Conservation (phyloP, 1,284 basidiomycete species). For the Austroboletus sp. region DNA sequence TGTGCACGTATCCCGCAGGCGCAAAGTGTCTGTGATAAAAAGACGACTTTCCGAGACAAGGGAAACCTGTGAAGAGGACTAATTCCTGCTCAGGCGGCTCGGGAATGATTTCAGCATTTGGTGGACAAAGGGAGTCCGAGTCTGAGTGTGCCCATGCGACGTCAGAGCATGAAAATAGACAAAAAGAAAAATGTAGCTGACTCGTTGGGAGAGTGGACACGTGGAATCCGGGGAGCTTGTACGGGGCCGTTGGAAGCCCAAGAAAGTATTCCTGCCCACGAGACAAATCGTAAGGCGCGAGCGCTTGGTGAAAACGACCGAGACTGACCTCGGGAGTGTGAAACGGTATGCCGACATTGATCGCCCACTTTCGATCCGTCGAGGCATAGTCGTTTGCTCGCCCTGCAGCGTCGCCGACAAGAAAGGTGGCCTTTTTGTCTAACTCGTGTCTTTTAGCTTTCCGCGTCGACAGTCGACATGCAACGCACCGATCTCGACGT, state of each 20-base stretch:
- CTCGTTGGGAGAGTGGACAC: conserved; percentile 45
- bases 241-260: conserved; percentile 40
- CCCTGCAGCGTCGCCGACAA: conserved; percentile 88
- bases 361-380: conserved; percentile 81
- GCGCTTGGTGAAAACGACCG: background rate
- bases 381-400: conserved; percentile 66
- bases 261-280: conserved; percentile 71
- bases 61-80: conserved; percentile 83
- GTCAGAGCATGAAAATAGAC: conserved; percentile 3
- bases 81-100: conserved; percentile 39
- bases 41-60: conserved; percentile 81
- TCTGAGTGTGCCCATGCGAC: conserved; percentile 31
- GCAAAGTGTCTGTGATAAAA: conserved; percentile 70
- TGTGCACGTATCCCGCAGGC: conserved; percentile 64
- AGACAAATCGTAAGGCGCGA: background rate
- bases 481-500: conserved; percentile 58
- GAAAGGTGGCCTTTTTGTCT: conserved; percentile 69
- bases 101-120: conserved; percentile 27
- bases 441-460: background rate
- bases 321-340: conserved; percentile 56
- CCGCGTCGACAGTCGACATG: background rate
- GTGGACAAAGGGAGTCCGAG: conserved; percentile 57
- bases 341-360: conserved; percentile 69
- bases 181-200: conserved; percentile 19
- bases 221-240: conserved; percentile 54